These are phyloP conservation scores for Cylindrodendrum hubeiense DNA, from an alignment of 2,329 filamentous ascomycete genomes.

Conservation along the genomic window DNA sequence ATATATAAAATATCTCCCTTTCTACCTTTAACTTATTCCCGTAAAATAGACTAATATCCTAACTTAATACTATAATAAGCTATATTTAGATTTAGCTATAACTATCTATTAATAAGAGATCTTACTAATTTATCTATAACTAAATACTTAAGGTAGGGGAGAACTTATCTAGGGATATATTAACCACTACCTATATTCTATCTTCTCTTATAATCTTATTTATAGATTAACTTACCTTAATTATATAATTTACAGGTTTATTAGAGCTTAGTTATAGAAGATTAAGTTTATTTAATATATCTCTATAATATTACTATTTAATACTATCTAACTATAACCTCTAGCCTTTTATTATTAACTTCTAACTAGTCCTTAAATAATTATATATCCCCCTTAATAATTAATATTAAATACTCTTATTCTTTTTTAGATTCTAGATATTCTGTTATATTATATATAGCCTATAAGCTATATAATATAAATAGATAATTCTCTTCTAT, in stretches of 20 bases:
- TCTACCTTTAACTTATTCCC: neutral
- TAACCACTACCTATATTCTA: neutral
- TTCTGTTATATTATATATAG: neutral
- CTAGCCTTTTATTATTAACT: neutral
- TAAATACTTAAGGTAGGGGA: neutral
- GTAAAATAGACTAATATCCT: neutral
- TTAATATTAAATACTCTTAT: neutral
- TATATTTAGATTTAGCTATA: neutral
- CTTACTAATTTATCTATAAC: neutral
- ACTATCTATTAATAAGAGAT: neutral
- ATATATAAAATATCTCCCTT: neutral
- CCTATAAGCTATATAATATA: neutral
- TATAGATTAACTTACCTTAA: neutral
- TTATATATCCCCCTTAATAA: neutral
- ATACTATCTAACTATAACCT: neutral
- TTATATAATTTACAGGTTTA: neutral
- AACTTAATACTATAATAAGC: neutral
- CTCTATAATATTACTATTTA: neutral
- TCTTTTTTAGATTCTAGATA: neutral
- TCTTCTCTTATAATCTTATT: neutral
- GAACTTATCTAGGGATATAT: neutral
- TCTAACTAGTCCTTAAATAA: neutral
- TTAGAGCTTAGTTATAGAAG: neutral
- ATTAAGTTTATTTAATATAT: neutral
- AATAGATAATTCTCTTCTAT: neutral